Conservation (phyloP, 306 rosid genomes). For the Cucumis hystrix region DNA sequence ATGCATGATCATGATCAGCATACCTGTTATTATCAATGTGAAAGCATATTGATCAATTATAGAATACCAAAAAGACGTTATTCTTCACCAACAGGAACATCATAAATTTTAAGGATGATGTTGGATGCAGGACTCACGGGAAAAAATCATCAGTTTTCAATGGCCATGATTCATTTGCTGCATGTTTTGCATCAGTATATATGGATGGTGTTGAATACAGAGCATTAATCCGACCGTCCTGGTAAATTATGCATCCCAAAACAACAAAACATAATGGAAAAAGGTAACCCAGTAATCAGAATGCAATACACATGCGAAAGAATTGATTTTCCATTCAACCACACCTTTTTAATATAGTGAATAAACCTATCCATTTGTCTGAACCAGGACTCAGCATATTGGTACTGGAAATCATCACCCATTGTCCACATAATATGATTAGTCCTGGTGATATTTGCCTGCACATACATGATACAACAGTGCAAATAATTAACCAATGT, state of each 20-base stretch:
- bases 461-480: constrained; percentile 1
- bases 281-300: neutral
- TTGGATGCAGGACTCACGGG: constrained; percentile 39
- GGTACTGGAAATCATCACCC: constrained; percentile 93
- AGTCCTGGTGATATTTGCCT: constrained; percentile 80
- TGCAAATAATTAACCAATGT: constrained; percentile 8
- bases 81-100: neutral
- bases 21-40: constrained; percentile 37
- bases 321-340: neutral
- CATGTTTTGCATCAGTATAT: constrained; percentile 66
- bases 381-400: constrained; percentile 89
- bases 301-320: neutral
- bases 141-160: constrained; percentile 80
- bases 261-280: neutral
- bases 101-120: neutral
- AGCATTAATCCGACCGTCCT: constrained; percentile 87
- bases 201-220: constrained; percentile 87
- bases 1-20: constrained; percentile 50
- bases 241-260: constrained; percentile 15
- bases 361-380: constrained; percentile 84
- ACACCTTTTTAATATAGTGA: constrained; percentile 76
- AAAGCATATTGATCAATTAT: neutral
- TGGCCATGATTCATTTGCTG: constrained; percentile 73
- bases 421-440: constrained; percentile 95
- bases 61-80: neutral